A percentile compares a stretch with the other conserved stretches of the same genome.
Evolutionary conservation across 768 basidiomycete species (phyloP).

Genomic region (Pisolithus albus): DNA sequence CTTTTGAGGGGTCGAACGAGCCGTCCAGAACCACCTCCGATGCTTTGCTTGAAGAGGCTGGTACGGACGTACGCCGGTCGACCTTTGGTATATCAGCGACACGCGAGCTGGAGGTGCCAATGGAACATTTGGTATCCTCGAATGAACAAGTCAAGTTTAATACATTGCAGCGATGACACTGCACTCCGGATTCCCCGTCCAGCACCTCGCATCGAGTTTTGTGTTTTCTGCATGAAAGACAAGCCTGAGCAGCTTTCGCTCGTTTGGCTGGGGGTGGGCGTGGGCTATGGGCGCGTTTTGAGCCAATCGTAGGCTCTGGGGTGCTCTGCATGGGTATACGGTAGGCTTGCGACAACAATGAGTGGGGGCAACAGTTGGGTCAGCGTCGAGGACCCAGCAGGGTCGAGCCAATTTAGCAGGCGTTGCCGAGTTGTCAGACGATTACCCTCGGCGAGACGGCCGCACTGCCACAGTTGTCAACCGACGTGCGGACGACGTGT

Average conservation of each 20-base stretch:
- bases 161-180: conserved; percentile 48
- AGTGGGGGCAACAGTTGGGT: too few relatives aligned
- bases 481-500: too few relatives aligned
- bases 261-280: conserved; percentile 29
- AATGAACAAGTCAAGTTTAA: conserved; percentile 41
- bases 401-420: too few relatives aligned
- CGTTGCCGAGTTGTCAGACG: too few relatives aligned
- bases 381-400: too few relatives aligned
- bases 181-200: conserved; percentile 32
- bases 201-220: conserved; percentile 47
- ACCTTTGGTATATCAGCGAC: conserved; percentile 13
- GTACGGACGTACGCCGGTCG: conserved; percentile 20
- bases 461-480: too few relatives aligned
- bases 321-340: neutral
- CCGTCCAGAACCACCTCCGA: conserved; percentile 18
- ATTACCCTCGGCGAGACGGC: too few relatives aligned
- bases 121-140: conserved; percentile 24
- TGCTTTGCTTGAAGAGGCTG: conserved; percentile 13
- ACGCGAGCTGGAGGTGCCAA: conserved; percentile 9
- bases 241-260: conserved; percentile 40
- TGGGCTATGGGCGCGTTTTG: conserved; percentile 28
- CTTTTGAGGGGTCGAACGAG: conserved; percentile 8
- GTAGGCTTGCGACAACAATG: neutral
- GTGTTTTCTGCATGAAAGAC: conserved; percentile 39
- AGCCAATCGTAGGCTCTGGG: conserved; percentile 17